Base-by-base conservation (phyloP, 1,139 yeast genomes). In the Candida labiduridarum region DNA sequence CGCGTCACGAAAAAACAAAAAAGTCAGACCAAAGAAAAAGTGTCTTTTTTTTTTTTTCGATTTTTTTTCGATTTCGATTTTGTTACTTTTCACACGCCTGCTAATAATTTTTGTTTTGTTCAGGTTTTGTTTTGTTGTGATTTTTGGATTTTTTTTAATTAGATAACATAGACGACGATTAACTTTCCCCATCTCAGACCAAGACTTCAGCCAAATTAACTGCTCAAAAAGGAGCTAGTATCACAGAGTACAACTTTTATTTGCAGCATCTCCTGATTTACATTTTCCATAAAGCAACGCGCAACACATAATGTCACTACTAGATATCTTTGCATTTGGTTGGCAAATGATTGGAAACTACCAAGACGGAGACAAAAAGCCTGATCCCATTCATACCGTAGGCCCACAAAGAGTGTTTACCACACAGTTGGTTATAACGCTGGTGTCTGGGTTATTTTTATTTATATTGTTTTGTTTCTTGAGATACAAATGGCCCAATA, bases 401-500 rank as follows among this genome's bases (percentile, higher is more conserved):
- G 79, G 78, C 18, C 78, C 73, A 54, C 78, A 73, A 59, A 63
- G 80, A 35, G 80, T 76, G 44, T 76, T 76, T 59, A 70, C 69
- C 47, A 69, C 79, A 5, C 81, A 76, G 61, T 64, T 76, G 51
- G 63, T 65, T 41, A 60, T 76, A 29, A 76, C 80, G 51, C 56
- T 67, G 15, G 60, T 71, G 55, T 62, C 71, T 6, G 80, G 80
- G 1, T 46, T 67, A n/a, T 60, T 63, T 18, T 64, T 74, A 44
- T 71, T 76, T 45, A 51, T 71, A 15, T 59, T 74, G 42, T 76
- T 76, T 57, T 76, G 81, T 56, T 62, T 71, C 46, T 64, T 74
- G 50, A 64, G 82, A 48, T 72, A 71, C 48, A 65, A 72, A 57
- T 78, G 81, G 79, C 82, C 82, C 18, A 81, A 76, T 56, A 74